These are phyloP conservation scores for Nannochloris sp. DNA, from an alignment of 139 green algal genomes.

Conservation along the genomic window DNA sequence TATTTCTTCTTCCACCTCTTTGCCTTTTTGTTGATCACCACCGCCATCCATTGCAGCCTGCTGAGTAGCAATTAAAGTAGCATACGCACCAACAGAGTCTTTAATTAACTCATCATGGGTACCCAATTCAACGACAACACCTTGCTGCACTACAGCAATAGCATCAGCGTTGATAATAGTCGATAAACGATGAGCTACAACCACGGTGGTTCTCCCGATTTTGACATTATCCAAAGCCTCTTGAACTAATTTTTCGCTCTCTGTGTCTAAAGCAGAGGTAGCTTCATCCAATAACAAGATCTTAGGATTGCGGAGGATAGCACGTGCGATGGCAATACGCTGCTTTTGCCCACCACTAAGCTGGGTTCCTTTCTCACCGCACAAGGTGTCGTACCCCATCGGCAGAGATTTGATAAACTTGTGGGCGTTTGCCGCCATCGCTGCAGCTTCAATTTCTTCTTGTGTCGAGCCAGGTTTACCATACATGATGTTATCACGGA, in stretches of 20 bases:
- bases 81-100: slow-evolving; percentile 40
- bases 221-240: slow-evolving; percentile 45
- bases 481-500: slow-evolving; percentile 77
- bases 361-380: slow-evolving; percentile 37
- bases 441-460: slow-evolving; percentile 56
- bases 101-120: slow-evolving; percentile 52
- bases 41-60: background rate
- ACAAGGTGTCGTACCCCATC: slow-evolving; percentile 33
- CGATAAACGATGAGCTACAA: slow-evolving; percentile 55
- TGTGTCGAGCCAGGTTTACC: slow-evolving; percentile 37
- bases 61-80: slow-evolving; percentile 56
- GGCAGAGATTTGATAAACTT: slow-evolving; percentile 72
- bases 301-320: slow-evolving; percentile 61
- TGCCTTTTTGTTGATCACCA: background rate
- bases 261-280: slow-evolving; percentile 76
- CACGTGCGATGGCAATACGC: slow-evolving; percentile 75
- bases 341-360: slow-evolving; percentile 73
- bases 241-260: slow-evolving; percentile 41
- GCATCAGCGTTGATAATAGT: slow-evolving; percentile 45
- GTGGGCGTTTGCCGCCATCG: slow-evolving; percentile 58
- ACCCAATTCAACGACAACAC: slow-evolving; percentile 51
- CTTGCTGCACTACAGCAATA: slow-evolving; percentile 43
- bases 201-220: slow-evolving; percentile 36
- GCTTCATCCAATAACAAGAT: slow-evolving; percentile 77
- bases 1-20: background rate